phyloP scores from a whole-genome alignment of 495 filamentous ascomycete genomes.

The Penicillium goetzii region DNA sequence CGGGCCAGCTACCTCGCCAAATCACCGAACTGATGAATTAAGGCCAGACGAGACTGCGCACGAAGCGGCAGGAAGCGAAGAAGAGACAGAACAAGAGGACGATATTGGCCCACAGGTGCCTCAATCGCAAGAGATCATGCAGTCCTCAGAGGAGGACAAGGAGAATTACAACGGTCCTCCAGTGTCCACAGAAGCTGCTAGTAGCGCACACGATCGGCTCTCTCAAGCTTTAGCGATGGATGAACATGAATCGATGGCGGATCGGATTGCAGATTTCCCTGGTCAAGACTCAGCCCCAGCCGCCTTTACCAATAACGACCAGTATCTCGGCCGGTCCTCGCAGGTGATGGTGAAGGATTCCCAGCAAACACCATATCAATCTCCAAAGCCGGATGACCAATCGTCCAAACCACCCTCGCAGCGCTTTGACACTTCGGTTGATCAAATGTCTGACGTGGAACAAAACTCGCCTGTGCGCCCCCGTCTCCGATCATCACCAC shows the following conservation, averaged over 20 bases:
- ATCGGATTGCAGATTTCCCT: neutral
- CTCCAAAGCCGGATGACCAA: conserved; percentile 10
- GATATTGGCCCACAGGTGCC: conserved; percentile 32
- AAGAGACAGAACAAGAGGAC: conserved; percentile 58
- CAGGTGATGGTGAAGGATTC: conserved; percentile 54
- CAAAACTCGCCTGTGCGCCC: conserved; percentile 37
- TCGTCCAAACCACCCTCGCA: conserved; percentile 6
- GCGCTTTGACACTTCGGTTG: conserved; percentile 16
- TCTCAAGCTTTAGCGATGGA: conserved; percentile 47
- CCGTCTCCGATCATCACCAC: conserved; percentile 34
- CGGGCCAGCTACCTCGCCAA: conserved; percentile 13
- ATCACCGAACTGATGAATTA: neutral
- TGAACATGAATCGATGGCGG: conserved; percentile 14
- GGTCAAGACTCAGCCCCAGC: conserved; percentile 12
- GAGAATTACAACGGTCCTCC: conserved; percentile 48
- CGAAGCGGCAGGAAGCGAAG: conserved; percentile 46
- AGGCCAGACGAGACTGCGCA: conserved; percentile 17
- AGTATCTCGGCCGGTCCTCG: conserved; percentile 31
- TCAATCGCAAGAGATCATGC: conserved; percentile 31
- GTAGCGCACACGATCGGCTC: conserved; percentile 44
- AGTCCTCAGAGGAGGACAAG: conserved; percentile 53
- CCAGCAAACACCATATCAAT: conserved; percentile 44
- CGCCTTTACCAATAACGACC: conserved; percentile 13
- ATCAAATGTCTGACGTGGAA: conserved; percentile 26
- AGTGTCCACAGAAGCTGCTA: conserved; percentile 32